Base-by-base conservation (phyloP, 371 early-diverging fungal species). In the Mucor indicus region DNA sequence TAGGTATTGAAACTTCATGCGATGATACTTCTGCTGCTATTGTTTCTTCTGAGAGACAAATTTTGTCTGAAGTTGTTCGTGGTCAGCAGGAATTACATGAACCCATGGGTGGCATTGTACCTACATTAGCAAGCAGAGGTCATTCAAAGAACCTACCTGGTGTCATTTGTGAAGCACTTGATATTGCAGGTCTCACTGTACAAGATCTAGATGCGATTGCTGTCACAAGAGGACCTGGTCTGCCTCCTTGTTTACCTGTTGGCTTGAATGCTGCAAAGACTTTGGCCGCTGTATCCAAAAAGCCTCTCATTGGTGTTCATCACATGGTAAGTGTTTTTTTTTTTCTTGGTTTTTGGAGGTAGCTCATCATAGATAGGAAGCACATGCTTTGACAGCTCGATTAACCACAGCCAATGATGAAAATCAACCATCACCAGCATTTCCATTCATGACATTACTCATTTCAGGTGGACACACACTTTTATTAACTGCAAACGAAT, bases 381-480 rank as follows among this genome's bases (percentile, higher is more conserved):
- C 86, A 4, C 88, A 87, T 46, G 87, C 88, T 6, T 56, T 87
- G 48, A 85, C 84, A 39, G 86, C 85, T 24, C 71, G 87, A 12
- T 58, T 89, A 39, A 73, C 70, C 1, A 62, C 52, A 27, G 41
- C 29, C 11, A 44, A 40, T 23, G 38, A 27, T 5, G 12, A 35
- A 7, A 50, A 53, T 23, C 29, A 40, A 13, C 73, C 80, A 1
- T 54, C 64, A 29, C 76, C 78, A 4, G 52, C 55, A 0, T 92
- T 92, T 42, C 92, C 92, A 2, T 91, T 84, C 46, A 66, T 89
- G 59, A 80, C 85, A 16, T 69, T 91, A 37, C 75, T 92, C 10
- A 83, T 89, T 17, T 87, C 87, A 22, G 92, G 92, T 46, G 92
- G 92, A 6, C 92, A 92, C 55, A 91, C 91, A 8, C 56, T 89